Base-by-base conservation (phyloP, 768 basidiomycete genomes). In the Amanita subjunquillea region DNA sequence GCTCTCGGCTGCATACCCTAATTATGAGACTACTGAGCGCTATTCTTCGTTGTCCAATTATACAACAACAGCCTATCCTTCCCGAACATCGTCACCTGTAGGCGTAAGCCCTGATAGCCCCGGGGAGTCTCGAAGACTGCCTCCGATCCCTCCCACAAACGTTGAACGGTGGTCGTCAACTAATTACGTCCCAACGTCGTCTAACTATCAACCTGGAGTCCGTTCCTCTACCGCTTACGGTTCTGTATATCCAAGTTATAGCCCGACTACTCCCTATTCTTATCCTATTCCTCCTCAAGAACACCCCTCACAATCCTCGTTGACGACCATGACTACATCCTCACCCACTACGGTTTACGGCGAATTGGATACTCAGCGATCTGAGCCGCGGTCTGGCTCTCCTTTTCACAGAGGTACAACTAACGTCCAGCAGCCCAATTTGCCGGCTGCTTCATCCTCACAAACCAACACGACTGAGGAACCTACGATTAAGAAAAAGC, bases 401-500 rank as follows among this genome's bases (percentile, higher is more conserved):
- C 74, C 77, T 15, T 76, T 74, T 59, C 62, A 72, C 63, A 59
- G 71, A 60, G 59, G 65, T 62, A 53, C 70, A 57, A 65, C 71
- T 34, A 72, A 69, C 30, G 62, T 67, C 22, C 60, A 68, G 3
- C 65, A 73, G n/a, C 69, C 75, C n/a, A 74, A 76, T 23, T 84
- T 80, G 56, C 70, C 82, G 22, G 79, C 73, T 34, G 71, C 76
- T 15, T 73, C 76, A 13, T 25, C 74, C 45, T 74, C 76, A 0
- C 76, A 75, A 17, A 71, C 67, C 30, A 67, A 74, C 36, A 63
- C 71, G 32, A 79, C 85, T 51, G 82, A 51, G 25, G 50, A 84
- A 57, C 78, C 85, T n/a, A 72, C 77, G 39, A 81, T 89, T 59
- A 91, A 91, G 74, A 90, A 89, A 73, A 91, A 91, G 68, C 79